These are phyloP conservation scores for Cyclocybe aegerita DNA, from an alignment of 768 basidiomycete species.

Conservation along the genomic window DNA sequence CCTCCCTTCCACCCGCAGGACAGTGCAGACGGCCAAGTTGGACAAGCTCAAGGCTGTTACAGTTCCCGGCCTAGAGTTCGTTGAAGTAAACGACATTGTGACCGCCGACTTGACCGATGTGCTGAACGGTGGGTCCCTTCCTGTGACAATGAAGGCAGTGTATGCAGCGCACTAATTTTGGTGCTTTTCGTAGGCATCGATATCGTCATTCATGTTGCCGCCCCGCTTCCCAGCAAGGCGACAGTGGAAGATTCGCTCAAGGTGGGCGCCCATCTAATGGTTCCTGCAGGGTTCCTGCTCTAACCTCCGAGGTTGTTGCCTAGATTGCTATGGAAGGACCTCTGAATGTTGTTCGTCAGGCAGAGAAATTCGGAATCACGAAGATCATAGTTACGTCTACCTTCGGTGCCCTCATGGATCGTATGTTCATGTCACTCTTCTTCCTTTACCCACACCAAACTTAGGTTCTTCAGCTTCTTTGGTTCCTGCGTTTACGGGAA, in stretches of 20 bases:
- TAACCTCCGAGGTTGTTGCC: not conserved
- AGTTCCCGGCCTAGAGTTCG: constrained; percentile 24
- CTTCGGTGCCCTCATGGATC: constrained; percentile 23
- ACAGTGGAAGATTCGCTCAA: too few relatives aligned
- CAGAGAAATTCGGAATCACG: constrained; percentile 29
- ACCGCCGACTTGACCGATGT: constrained; percentile 42
- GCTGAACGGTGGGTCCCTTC: constrained; percentile 30
- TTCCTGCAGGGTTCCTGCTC: constrained; percentile 1
- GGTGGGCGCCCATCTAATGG: too few relatives aligned
- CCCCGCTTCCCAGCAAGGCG: constrained; percentile 14
- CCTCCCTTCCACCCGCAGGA: constrained; percentile 12
- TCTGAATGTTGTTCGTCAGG: constrained; percentile 35
- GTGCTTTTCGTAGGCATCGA: constrained; percentile 6
- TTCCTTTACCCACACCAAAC: too few relatives aligned
- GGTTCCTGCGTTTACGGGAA: too few relatives aligned
- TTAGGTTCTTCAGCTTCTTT: too few relatives aligned
- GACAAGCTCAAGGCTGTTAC: constrained; percentile 6
- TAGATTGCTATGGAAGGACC: constrained; percentile 37
- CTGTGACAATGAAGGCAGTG: too few relatives aligned
- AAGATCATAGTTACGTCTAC: constrained; percentile 29
- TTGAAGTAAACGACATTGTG: constrained; percentile 25
- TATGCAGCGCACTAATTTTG: too few relatives aligned
- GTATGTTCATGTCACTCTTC: constrained; percentile 9
- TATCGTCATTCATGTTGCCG: constrained; percentile 43
- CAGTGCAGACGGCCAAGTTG: constrained; percentile 27